phyloP scores from a whole-genome alignment of 2,329 filamentous ascomycete genomes.

The Fusarium globosum region DNA sequence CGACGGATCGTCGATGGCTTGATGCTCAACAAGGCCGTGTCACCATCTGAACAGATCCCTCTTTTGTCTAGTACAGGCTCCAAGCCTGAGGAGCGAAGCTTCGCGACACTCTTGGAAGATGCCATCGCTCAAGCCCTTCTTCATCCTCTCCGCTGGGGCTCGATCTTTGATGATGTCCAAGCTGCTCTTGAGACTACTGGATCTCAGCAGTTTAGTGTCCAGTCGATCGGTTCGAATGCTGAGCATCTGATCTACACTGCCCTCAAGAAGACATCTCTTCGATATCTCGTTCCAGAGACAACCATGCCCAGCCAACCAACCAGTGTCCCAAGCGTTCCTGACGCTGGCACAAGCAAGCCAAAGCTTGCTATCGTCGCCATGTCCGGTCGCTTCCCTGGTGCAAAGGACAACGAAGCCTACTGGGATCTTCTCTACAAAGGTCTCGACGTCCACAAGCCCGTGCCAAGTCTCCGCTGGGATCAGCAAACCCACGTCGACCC shows the following conservation, averaged over 20 bases:
- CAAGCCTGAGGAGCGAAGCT: slow-evolving; percentile 23
- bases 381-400: slow-evolving; percentile 72
- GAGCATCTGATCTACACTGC: slow-evolving; percentile 38
- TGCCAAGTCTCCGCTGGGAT: slow-evolving; percentile 50
- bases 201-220: slow-evolving; percentile 13
- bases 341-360: slow-evolving; percentile 7
- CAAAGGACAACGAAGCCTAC: slow-evolving; percentile 68
- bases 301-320: rapidly evolving
- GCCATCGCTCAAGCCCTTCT: slow-evolving; percentile 24
- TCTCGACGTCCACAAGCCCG: slow-evolving; percentile 69
- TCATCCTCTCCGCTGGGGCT: slow-evolving; percentile 26
- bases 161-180: slow-evolving; percentile 21
- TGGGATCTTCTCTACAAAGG: slow-evolving; percentile 74
- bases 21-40: not conserved
- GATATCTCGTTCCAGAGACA: slow-evolving; percentile 9
- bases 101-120: slow-evolving; percentile 24
- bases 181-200: not conserved
- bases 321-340: rapidly evolving
- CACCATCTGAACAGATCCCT: slow-evolving; percentile 6
- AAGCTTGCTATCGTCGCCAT: slow-evolving; percentile 70
- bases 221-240: slow-evolving; percentile 20
- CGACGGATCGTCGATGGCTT: slow-evolving; percentile 4
- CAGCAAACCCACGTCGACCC: slow-evolving; percentile 56
- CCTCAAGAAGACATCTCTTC: slow-evolving; percentile 30
- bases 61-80: slow-evolving; percentile 15